A percentile compares a stretch with the other conserved stretches of the same genome.
Conservation (phyloP, 257 asterid genomes). For the Petunia axillaris region DNA sequence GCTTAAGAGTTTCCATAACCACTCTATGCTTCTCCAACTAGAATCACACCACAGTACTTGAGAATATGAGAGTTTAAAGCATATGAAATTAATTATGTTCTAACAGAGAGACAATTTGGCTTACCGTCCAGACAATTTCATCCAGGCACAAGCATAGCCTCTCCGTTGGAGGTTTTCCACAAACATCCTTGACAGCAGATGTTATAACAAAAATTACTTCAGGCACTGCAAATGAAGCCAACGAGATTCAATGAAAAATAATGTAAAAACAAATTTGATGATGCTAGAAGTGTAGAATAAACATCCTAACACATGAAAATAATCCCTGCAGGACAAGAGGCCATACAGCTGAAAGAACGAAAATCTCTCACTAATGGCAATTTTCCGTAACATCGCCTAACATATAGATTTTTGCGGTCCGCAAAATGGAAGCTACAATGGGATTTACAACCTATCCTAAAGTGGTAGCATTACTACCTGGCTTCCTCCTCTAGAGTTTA, state of each 20-base stretch:
- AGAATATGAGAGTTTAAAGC: slow-evolving; percentile 7
- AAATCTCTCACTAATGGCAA: neutral
- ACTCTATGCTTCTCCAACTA: slow-evolving; percentile 9
- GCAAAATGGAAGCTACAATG: neutral
- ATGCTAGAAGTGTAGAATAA: neutral
- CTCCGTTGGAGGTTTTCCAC: slow-evolving; percentile 95
- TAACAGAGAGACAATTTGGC: slow-evolving; percentile 16
- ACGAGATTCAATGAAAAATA: neutral
- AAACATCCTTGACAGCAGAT: slow-evolving; percentile 90
- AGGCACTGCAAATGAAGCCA: slow-evolving; percentile 55
- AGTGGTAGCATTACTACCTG: neutral
- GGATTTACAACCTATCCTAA: neutral
- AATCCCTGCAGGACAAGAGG: neutral
- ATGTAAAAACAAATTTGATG: neutral
- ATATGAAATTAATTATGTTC: slow-evolving; percentile 1
- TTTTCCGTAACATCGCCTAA: neutral
- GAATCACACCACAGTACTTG: slow-evolving; percentile 6
- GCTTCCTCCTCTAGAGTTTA: neutral
- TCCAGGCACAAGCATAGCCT: slow-evolving; percentile 96
- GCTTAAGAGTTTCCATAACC: neutral
- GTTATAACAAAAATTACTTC: slow-evolving; percentile 90
- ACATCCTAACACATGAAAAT: neutral
- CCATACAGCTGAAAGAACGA: neutral
- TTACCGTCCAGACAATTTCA: slow-evolving; percentile 98
- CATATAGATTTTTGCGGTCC: neutral